Evolutionary conservation across 2,329 filamentous ascomycete genomes (phyloP).

Genomic region (Neodidymelliopsis sp.): DNA sequence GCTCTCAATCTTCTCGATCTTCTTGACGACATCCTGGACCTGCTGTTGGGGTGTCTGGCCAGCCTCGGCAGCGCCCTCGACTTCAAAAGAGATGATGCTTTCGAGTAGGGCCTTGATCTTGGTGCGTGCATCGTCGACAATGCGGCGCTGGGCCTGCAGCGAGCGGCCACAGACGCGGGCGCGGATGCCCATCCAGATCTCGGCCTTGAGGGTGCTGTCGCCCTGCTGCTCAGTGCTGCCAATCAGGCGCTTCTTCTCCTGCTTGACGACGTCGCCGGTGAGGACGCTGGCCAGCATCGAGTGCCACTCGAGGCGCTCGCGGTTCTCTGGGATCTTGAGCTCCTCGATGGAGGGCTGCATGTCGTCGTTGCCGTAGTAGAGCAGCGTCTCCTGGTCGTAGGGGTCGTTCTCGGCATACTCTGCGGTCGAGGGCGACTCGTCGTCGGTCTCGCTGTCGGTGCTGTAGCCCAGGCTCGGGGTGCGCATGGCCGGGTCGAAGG

Average conservation of each 20-base stretch:
- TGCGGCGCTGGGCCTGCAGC: conserved; percentile 81
- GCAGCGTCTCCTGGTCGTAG: conserved; percentile 89
- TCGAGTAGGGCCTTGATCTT: conserved; percentile 79
- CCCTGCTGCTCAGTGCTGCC: conserved; percentile 79
- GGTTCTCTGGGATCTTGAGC: conserved; percentile 82
- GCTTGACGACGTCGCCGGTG: conserved; percentile 94
- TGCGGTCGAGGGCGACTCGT: conserved; percentile 87
- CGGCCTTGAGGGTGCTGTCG: conserved; percentile 70
- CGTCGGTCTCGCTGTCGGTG: conserved; percentile 84
- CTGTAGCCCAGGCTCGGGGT: conserved; percentile 72
- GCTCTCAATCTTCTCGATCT: conserved; percentile 87
- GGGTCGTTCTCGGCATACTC: conserved; percentile 81
- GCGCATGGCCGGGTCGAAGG: conserved; percentile 70
- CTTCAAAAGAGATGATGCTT: conserved; percentile 89
- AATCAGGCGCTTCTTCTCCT: conserved; percentile 95
- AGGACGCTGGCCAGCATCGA: conserved; percentile 96
- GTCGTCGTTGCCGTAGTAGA: conserved; percentile 92
- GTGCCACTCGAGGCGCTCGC: conserved; percentile 95
- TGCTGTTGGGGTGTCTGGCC: conserved; percentile 88
- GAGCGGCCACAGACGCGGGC: conserved; percentile 85
- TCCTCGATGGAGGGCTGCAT: conserved; percentile 90
- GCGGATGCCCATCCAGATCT: conserved; percentile 87
- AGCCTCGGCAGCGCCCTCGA: conserved; percentile 90
- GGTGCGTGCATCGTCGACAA: conserved; percentile 84
- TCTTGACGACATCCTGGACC: conserved; percentile 85